Base-by-base conservation (phyloP, 1,284 basidiomycete species). In the Trichosporon ovoides region DNA sequence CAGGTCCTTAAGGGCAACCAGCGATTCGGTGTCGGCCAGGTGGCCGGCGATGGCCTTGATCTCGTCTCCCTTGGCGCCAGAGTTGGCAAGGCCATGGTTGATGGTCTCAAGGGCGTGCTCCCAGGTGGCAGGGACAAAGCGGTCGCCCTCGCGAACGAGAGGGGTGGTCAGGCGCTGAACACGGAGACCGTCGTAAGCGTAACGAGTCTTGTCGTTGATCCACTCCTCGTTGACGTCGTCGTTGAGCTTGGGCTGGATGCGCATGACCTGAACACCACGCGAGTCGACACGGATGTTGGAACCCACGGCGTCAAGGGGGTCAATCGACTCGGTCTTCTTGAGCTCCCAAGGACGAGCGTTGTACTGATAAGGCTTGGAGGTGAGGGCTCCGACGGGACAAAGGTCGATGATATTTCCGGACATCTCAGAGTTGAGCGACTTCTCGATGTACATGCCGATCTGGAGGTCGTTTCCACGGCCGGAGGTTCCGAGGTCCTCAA, bases 191-290 rank as follows among this genome's bases (percentile, higher is more conserved):
- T 99, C 96, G 75, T 91, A 89, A 2, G 95, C 91, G 77, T 91
- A 95, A 62, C 96, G 89, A 2, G 95, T 95, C 84, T 98, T 98
- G 84, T 99, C 95, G 78, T 86, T 94, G 78, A 99, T 96, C 95
- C 96, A 98, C 79, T 99, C 96, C 81, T 99, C 96, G 78, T 99
- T 99, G 62, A 99, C 87, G 68, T 97, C 91, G 78, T 98, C 95
- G 77, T 98, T 98, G 59, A 91, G 88, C 69, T 89, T 85, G 3
- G 96, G 96, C 73, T 96, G 91, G 68, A 99, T 84, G 52, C 95
- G 87, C 93, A 98, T 98, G 64, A 98, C 95, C 76, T 92, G 86
- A 11, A 95, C 87, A 57, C 94, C 94, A 40, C 95, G 86, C 54
- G 94, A 96, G 79, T 99, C 95, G 62, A 98, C 84, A 55, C 93